Conservation (phyloP, 2,329 filamentous ascomycete genomes). For the Penicillium sp. region DNA sequence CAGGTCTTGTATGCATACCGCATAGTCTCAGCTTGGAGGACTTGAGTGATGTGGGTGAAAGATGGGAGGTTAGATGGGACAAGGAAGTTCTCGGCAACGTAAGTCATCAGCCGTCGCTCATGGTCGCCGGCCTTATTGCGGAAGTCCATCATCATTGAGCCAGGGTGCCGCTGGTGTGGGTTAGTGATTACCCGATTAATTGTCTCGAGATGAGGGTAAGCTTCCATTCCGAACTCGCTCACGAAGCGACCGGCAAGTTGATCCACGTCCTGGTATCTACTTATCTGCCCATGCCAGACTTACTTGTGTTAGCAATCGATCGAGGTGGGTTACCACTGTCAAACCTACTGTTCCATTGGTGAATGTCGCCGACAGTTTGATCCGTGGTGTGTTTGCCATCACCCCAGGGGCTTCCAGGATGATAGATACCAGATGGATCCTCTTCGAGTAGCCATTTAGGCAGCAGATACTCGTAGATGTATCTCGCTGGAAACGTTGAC, state of each 20-base stretch:
- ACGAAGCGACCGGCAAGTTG: slow-evolving; percentile 41
- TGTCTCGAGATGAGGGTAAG: slow-evolving; percentile 82
- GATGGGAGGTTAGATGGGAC: no score
- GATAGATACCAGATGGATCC: slow-evolving; percentile 60
- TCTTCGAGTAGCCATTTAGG: slow-evolving; percentile 69
- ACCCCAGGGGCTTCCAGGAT: slow-evolving; percentile 60
- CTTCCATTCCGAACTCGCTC: slow-evolving; percentile 58
- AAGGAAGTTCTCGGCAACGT: slow-evolving; percentile 89
- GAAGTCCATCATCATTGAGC: slow-evolving; percentile 87
- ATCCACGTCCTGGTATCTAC: slow-evolving; percentile 90
- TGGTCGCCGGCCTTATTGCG: slow-evolving; percentile 95
- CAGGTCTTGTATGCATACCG: slow-evolving; percentile 2
- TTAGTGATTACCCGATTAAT: slow-evolving; percentile 77
- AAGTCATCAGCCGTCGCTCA: slow-evolving; percentile 82
- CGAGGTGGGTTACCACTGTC: no score
- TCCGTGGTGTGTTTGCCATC: slow-evolving; percentile 69
- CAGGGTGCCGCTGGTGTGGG: slow-evolving; percentile 76
- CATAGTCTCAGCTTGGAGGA: slow-evolving; percentile 4
- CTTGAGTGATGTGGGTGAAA: no score
- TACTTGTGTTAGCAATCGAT: neutral
- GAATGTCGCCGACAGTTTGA: slow-evolving; percentile 78
- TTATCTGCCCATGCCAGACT: slow-evolving; percentile 92
- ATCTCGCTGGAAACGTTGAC: slow-evolving; percentile 77
- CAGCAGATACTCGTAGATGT: slow-evolving; percentile 81
- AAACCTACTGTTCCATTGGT: slow-evolving; percentile 73